Evolutionary conservation across 257 asterid genomes (phyloP), one percentile per base, ranked within the genome.

Genomic region (Solanum gracilifrons): DNA sequence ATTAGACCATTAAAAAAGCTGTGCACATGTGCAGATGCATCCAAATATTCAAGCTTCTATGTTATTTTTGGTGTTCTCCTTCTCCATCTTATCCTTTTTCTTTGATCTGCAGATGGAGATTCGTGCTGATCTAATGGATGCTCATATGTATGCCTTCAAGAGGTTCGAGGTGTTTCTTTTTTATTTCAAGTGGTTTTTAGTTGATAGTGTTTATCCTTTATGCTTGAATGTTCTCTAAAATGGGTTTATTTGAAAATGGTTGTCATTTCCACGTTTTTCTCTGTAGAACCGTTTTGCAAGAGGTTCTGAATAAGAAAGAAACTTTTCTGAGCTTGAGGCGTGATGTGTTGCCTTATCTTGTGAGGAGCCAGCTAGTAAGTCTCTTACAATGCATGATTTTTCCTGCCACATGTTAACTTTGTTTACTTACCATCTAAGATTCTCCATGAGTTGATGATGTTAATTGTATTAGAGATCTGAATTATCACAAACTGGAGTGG

Each of bases 71-170:
- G 21, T 48, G 85, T 48, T 82, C 23, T 58, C 66, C 66, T 62
- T 32, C 83, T 88, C 64, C 39, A 86, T 27, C 84, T 72, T 90
- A 79, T 71, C 29, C 68, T 85, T 85, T 82, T 62, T 29, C 86
- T 86, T 85, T 83, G 87, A 82, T 87, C 18, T 87, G 90, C 94
- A 97, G 99, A 94, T 97, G 98, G 98, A 97, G 91, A 93, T 95
- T 88, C 95, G 95, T 86, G 87, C 98, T 64, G 99, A 97, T 93
- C 95, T 97, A 77, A 95, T 97, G 99, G 99, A 97, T 89, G 96
- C 98, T 91, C 99, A 97, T 92, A 90, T 96, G 96, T 97, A 97
- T 91, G 99, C 99, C 77, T 96, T 97, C 93, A 95, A 97, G 93
- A 97, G 99, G 99, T 97, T 88, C 4, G 95, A 90, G 87, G 75